Conservation (phyloP, 2,329 filamentous ascomycete genomes). For the Elsinoe ampelina region DNA sequence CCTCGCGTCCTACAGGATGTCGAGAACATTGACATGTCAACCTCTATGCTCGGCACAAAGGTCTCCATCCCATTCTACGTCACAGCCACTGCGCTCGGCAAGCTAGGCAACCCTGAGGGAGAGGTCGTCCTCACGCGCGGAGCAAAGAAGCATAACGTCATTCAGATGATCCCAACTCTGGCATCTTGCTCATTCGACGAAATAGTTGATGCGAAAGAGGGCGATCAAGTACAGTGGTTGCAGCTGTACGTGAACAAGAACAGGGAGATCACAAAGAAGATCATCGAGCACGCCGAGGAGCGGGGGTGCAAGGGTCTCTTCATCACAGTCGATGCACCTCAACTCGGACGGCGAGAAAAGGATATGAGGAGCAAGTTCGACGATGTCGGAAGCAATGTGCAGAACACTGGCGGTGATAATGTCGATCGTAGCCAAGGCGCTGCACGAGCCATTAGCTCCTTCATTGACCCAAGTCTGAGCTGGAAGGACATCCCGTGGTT, state of each 20-base stretch:
- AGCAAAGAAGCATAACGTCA: conserved; percentile 73
- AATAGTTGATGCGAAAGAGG: conserved; percentile 74
- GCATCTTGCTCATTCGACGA: conserved; percentile 97
- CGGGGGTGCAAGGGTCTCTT: conserved; percentile 93
- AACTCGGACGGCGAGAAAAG: conserved; percentile 89
- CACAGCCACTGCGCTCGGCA: conserved; percentile 89
- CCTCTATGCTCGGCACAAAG: conserved; percentile 87
- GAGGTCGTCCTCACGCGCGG: conserved; percentile 85
- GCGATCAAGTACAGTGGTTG: conserved; percentile 85
- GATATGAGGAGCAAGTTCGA: conserved; percentile 79
- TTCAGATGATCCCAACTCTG: conserved; percentile 98
- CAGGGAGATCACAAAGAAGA: conserved; percentile 77
- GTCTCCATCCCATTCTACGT: conserved; percentile 87
- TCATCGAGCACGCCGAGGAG: conserved; percentile 82
- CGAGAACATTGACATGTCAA: conserved; percentile 73
- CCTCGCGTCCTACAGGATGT: conserved; percentile 84
- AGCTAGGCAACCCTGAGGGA: conserved; percentile 86
- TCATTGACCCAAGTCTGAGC: conserved; percentile 88
- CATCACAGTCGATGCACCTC: conserved; percentile 95
- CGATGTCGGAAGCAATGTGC: conserved; percentile 74
- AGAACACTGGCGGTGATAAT: conserved; percentile 53
- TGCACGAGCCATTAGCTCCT: conserved; percentile 86
- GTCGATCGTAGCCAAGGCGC: conserved; percentile 88
- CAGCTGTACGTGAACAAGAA: conserved; percentile 98
- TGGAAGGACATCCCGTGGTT: conserved; percentile 92